Percentiles rank a stretch among this genome's conserved stretches.
These are phyloP conservation scores for Pleurotus pulmonarius DNA, from an alignment of 768 basidiomycete species.

Conservation along the genomic window DNA sequence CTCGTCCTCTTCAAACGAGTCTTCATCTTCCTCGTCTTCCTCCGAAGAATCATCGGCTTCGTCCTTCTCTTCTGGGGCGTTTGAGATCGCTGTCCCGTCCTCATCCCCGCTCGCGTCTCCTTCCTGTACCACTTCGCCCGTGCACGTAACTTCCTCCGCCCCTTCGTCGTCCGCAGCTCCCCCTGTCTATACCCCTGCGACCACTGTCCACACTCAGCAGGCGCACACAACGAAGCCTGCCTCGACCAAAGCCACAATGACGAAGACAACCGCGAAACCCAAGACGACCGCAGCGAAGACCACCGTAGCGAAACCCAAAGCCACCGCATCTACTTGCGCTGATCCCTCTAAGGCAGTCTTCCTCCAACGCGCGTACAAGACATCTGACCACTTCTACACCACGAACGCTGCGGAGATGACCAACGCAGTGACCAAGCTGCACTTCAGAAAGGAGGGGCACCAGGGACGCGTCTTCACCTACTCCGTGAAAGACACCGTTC, in stretches of 20 bases:
- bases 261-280: not conserved
- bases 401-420: not conserved
- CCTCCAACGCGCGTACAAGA: not conserved
- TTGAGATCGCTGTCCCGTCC: not conserved
- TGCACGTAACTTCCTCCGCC: not conserved
- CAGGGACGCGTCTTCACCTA: slow-evolving; percentile 8
- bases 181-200: not conserved
- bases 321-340: not conserved
- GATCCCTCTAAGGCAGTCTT: not conserved
- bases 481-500: slow-evolving; percentile 6
- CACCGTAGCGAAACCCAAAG: not conserved
- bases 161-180: not conserved
- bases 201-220: not conserved
- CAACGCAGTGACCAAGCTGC: not conserved
- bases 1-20: not conserved
- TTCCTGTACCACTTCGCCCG: not conserved
- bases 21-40: not conserved
- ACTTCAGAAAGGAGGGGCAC: not conserved
- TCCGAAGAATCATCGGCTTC: slow-evolving; percentile 1
- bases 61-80: not conserved
- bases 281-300: not conserved
- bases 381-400: slow-evolving; percentile 5
- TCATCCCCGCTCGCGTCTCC: not conserved
- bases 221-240: not conserved
- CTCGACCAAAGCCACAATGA: not conserved